A percentile compares a stretch with the other conserved stretches of the same genome.
Evolutionary conservation across 2,329 filamentous ascomycete species (phyloP).

Genomic region (Botrytis fragariae): DNA sequence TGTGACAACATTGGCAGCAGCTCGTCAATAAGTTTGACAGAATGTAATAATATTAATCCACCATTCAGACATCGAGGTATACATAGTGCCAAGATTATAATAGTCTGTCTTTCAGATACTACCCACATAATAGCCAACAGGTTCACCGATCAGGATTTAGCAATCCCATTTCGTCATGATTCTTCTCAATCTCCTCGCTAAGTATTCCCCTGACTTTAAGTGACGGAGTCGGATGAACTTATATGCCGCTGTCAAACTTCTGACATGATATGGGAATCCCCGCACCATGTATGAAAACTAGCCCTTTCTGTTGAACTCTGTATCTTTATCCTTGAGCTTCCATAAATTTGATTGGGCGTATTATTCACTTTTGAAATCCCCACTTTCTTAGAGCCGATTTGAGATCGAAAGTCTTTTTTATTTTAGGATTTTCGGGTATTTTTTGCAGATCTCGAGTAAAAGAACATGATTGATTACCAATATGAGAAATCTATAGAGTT

Average conservation of each 20-base stretch:
- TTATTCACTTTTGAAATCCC: neutral
- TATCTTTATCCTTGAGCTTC: neutral
- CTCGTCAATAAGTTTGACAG: neutral
- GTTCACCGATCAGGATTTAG: neutral
- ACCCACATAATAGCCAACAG: neutral
- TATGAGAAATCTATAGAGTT: rapidly evolving
- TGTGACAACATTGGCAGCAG: neutral
- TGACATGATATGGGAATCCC: neutral
- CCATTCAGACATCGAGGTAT: neutral
- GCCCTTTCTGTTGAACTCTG: neutral
- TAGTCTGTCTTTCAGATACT: neutral
- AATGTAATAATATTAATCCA: neutral
- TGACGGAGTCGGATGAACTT: neutral
- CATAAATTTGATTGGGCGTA: neutral
- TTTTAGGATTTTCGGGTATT: neutral
- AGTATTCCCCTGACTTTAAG: neutral
- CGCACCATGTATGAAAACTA: neutral
- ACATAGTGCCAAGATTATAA: neutral
- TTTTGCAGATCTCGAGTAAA: neutral
- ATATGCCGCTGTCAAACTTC: neutral
- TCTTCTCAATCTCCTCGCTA: neutral
- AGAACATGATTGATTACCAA: neutral
- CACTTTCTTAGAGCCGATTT: neutral
- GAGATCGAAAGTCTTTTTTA: neutral
- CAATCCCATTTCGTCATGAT: neutral